Conservation (phyloP, 1,284 basidiomycete genomes). For the Rhizoctonia solani region DNA sequence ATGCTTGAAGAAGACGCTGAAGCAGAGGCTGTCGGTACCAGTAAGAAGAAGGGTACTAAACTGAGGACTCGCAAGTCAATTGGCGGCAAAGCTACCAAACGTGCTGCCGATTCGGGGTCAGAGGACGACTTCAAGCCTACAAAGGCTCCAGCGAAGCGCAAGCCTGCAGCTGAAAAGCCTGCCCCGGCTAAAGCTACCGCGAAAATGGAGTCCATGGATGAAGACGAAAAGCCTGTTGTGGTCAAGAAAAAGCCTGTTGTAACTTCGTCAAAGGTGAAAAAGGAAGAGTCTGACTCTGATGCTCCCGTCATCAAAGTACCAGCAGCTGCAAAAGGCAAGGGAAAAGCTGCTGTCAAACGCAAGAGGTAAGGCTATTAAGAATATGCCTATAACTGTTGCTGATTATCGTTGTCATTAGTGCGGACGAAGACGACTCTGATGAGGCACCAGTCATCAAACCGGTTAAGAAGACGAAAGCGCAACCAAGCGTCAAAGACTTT, state of each 20-base stretch:
- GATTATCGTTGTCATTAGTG: constrained; percentile 25
- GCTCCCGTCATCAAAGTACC: constrained; percentile 32
- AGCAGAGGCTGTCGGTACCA: constrained; percentile 64
- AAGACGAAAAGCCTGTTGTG: constrained; percentile 42
- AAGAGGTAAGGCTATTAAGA: constrained; percentile 38
- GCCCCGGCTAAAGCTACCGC: constrained; percentile 52
- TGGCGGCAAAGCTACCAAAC: constrained; percentile 54
- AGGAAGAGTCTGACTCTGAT: constrained; percentile 39
- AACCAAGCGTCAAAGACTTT: constrained; percentile 38
- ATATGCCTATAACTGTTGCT: not conserved
- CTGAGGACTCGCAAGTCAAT: constrained; percentile 71
- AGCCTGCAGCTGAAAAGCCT: constrained; percentile 53
- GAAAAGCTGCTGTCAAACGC: constrained; percentile 43
- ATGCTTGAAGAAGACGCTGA: constrained; percentile 60
- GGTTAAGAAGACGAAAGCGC: constrained; percentile 41
- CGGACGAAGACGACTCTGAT: constrained; percentile 38
- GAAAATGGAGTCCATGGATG: constrained; percentile 62
- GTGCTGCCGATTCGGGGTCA: constrained; percentile 58
- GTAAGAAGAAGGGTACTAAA: constrained; percentile 68
- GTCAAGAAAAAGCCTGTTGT: constrained; percentile 33
- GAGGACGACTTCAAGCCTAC: constrained; percentile 78
- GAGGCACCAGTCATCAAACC: constrained; percentile 40
- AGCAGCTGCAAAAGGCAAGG: constrained; percentile 40
- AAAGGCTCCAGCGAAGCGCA: constrained; percentile 57
- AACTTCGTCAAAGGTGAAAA: constrained; percentile 40